These are phyloP conservation scores for Cryphonectria nitschkei DNA, from an alignment of 2,329 filamentous ascomycete genomes.

Conservation along the genomic window DNA sequence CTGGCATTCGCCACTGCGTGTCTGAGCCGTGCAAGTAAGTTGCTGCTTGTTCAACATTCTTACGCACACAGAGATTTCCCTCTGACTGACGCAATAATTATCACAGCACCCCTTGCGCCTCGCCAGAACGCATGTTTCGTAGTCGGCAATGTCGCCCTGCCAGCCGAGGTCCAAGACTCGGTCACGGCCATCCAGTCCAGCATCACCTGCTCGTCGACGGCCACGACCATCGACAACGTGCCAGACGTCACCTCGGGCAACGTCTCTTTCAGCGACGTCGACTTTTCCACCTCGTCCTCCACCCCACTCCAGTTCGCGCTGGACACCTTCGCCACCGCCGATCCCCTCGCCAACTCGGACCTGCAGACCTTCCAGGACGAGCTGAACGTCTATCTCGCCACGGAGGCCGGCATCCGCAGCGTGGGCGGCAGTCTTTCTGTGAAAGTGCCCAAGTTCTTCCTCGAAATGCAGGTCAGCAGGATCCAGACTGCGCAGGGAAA, in stretches of 20 bases:
- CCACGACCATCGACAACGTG: conserved; percentile 55
- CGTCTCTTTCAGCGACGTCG: conserved; percentile 56
- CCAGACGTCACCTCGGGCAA: conserved; percentile 59
- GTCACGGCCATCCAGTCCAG: conserved; percentile 46
- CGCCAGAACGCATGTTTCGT: conserved; percentile 56
- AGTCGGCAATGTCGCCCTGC: conserved; percentile 53
- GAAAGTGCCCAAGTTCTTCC: conserved; percentile 67
- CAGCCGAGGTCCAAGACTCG: conserved; percentile 50
- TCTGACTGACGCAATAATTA: background rate
- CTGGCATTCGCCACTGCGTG: conserved; percentile 19
- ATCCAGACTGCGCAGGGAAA: conserved; percentile 64
- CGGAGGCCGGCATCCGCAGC: conserved; percentile 61
- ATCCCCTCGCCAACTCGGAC: conserved; percentile 52
- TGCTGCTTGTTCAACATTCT: background rate
- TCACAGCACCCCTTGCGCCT: conserved; percentile 25
- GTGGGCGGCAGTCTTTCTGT: conserved; percentile 57
- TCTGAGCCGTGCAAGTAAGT: conserved; percentile 19
- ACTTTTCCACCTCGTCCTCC: conserved; percentile 55
- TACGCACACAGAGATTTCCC: too few relatives aligned
- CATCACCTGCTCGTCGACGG: conserved; percentile 53
- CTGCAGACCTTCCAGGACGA: conserved; percentile 56
- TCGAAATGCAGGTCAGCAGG: conserved; percentile 60
- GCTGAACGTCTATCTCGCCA: conserved; percentile 61
- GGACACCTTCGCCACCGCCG: conserved; percentile 53
- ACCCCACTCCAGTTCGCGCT: conserved; percentile 59